A percentile compares a stretch with the other conserved stretches of the same genome.
Conservation (phyloP, 192 early-diverging fungal species). For the Backusella psychrophila region DNA sequence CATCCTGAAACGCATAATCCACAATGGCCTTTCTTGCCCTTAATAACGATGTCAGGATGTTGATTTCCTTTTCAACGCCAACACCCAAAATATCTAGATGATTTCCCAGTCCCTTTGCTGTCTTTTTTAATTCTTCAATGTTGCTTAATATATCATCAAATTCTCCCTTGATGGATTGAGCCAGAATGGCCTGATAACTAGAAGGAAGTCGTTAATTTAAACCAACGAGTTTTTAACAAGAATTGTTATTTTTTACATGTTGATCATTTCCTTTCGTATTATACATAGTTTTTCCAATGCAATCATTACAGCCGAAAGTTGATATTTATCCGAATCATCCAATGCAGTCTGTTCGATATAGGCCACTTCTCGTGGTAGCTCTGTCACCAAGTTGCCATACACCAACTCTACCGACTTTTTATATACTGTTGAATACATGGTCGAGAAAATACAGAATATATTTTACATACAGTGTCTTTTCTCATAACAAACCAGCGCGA, state of each 20-base stretch:
- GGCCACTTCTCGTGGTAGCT: slow-evolving; percentile 8
- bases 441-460: neutral
- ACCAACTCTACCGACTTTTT: slow-evolving; percentile 8
- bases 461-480: slow-evolving; percentile 31
- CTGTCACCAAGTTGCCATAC: slow-evolving; percentile 1
- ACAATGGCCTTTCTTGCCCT: slow-evolving; percentile 33
- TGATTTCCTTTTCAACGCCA: slow-evolving; percentile 41
- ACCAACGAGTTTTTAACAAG: no score
- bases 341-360: neutral
- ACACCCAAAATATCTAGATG: slow-evolving; percentile 36
- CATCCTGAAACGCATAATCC: slow-evolving; percentile 48
- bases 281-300: slow-evolving; percentile 17
- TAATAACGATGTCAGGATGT: slow-evolving; percentile 30
- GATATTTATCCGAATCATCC: neutral
- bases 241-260: slow-evolving; percentile 12
- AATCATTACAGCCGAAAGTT: neutral
- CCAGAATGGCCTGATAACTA: slow-evolving; percentile 41
- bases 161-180: slow-evolving; percentile 31
- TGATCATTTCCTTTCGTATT: slow-evolving; percentile 25
- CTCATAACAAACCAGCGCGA: slow-evolving; percentile 30
- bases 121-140: slow-evolving; percentile 12
- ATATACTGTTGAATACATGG: neutral
- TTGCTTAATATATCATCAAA: slow-evolving; percentile 28
- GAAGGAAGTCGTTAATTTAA: neutral
- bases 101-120: neutral